phyloP scores from a whole-genome alignment of 2,329 filamentous ascomycete species.

The Penicillium psychrosexuale region DNA sequence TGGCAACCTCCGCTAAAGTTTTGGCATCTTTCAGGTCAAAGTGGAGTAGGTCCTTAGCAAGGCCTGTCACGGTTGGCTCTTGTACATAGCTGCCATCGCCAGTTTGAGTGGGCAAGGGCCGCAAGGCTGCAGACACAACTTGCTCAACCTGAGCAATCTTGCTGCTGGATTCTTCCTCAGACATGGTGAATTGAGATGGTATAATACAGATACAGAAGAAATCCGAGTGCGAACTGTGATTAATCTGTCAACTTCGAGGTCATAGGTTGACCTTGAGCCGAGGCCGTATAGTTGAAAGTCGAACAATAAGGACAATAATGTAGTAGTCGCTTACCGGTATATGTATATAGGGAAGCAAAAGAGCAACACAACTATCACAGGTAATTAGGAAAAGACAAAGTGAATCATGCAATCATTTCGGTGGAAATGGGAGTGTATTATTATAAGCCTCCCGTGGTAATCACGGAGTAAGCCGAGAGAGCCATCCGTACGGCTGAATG shows the following conservation, averaged over 20 bases:
- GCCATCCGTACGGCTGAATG: slow-evolving; percentile 12
- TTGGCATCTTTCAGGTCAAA: slow-evolving; percentile 48
- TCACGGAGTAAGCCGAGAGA: slow-evolving; percentile 13
- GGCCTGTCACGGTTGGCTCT: slow-evolving; percentile 31
- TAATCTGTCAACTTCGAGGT: not conserved
- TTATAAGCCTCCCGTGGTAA: slow-evolving; percentile 16
- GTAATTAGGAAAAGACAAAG: slow-evolving; percentile 2
- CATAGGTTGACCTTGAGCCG: not conserved
- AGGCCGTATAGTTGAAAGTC: not conserved
- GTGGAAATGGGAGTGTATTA: slow-evolving; percentile 10
- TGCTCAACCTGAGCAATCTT: slow-evolving; percentile 40
- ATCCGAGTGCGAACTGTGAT: not conserved
- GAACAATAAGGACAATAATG: not conserved
- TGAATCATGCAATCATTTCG: slow-evolving; percentile 8
- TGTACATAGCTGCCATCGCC: slow-evolving; percentile 43
- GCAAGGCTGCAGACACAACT: slow-evolving; percentile 41
- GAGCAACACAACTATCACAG: not conserved
- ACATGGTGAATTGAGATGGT: slow-evolving; percentile 16
- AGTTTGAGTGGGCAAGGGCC: slow-evolving; percentile 42
- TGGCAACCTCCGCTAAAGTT: slow-evolving; percentile 41
- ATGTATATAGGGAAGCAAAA: not conserved
- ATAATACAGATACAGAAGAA: not conserved
- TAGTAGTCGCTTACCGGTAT: not conserved
- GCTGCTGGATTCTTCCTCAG: slow-evolving; percentile 27
- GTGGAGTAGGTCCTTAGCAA: slow-evolving; percentile 47